Base-by-base conservation (phyloP, 768 basidiomycete species). In the Lactarius deliciosus region DNA sequence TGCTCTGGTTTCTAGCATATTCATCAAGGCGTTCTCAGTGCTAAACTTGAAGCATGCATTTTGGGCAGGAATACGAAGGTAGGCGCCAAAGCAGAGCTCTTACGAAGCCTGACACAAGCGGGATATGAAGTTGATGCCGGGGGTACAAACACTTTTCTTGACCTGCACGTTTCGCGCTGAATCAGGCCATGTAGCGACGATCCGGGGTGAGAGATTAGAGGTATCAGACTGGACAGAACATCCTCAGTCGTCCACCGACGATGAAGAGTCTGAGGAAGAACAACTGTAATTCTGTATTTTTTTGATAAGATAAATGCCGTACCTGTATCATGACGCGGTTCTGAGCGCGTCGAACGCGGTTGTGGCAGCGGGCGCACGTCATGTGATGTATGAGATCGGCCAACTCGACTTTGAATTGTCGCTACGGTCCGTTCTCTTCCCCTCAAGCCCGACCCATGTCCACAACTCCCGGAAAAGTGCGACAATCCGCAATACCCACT, bases 1-100 rank as follows among this genome's bases (percentile, higher is more conserved):
- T 57, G 61, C 60, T 43, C 10, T 28, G n/a, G 34, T 13, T 10
- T 65, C 61, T 43, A 22, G 5, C 28, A 38, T 8, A 64, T 30
- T 57, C 8, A 63, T 53, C 38, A 64, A 63, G 22, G 6, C 56
- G 56, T 65, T 70, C 54, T 28, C 68, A 92, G 91, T 2, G 90
- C 85, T 5, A 92, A 89, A 76, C 75, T 94, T 2, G 91, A 93
- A 18, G 85, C 86, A 11, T 91, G 85, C 66, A 86, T 93, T 55
- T 78, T 94, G 6, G 91, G 91, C 3, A 86, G 83, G 69, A 88
- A 85, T 69, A 92, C 91, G 2, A 88, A 81, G 66, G 81, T 94
- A 2, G 90, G 91, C 6, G 72, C 75, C 18, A 92, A 87, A 75
- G 88, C 88, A 5, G 88, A 90, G 70, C 75, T 93, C 38, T 77